A percentile compares a stretch with the other conserved stretches of the same genome.
Evolutionary conservation across 495 filamentous ascomycete species (phyloP).

Genomic region (Podospora tetraspora): DNA sequence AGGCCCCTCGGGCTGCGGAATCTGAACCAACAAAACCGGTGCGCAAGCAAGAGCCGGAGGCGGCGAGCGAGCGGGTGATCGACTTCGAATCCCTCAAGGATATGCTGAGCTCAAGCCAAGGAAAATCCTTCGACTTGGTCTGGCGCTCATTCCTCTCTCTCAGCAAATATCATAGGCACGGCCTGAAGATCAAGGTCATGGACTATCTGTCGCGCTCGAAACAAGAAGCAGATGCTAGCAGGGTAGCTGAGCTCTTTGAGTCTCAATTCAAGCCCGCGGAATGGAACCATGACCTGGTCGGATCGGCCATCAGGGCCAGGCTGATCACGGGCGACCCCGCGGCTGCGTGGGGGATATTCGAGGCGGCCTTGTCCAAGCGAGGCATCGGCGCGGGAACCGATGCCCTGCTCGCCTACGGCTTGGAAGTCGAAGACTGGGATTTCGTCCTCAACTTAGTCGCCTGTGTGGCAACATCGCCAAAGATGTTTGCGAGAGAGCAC

Average conservation of each 20-base stretch:
- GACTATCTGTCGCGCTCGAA: constrained; percentile 22
- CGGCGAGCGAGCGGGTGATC: neutral
- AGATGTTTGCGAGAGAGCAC: constrained; percentile 9
- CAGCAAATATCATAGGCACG: constrained; percentile 7
- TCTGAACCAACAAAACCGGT: neutral
- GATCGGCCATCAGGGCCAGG: constrained; percentile 22
- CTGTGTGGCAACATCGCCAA: neutral
- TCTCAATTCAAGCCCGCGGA: neutral
- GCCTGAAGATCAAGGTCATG: constrained; percentile 17
- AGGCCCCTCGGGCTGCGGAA: neutral
- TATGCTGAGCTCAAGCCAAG: constrained; percentile 5
- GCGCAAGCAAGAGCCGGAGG: neutral
- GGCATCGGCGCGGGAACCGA: constrained; percentile 21
- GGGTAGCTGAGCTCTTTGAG: constrained; percentile 23
- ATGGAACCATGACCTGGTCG: constrained; percentile 26
- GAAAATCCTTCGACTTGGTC: constrained; percentile 21
- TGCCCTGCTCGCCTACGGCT: constrained; percentile 21
- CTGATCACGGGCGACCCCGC: constrained; percentile 17
- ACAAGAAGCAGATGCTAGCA: constrained; percentile 22
- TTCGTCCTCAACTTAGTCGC: constrained; percentile 20
- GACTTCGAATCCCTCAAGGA: neutral
- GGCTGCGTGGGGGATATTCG: constrained; percentile 21
- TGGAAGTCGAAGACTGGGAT: constrained; percentile 22
- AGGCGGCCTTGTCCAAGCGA: constrained; percentile 14
- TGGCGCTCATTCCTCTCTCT: constrained; percentile 26